Conservation (phyloP, 2,329 filamentous ascomycete genomes). For the Thielaviopsis populi region DNA sequence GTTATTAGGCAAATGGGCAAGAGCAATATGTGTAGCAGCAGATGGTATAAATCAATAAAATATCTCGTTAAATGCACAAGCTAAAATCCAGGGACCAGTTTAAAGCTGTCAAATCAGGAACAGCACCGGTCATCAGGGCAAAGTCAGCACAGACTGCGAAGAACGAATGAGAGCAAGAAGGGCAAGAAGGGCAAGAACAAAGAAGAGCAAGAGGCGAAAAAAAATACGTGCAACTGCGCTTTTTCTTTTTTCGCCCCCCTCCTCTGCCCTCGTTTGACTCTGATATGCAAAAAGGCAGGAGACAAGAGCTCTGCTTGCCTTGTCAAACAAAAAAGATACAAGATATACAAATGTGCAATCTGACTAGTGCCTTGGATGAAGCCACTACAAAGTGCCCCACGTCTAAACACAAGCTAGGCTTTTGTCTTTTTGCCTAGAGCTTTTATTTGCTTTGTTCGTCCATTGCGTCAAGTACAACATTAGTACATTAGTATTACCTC, state of each 20-base stretch:
- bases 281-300: not conserved
- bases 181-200: not conserved
- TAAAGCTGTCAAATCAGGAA: conserved; percentile 5
- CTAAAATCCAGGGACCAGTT: conserved; percentile 1
- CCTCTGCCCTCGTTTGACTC: not conserved
- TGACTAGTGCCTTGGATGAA: not conserved
- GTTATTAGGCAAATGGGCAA: not conserved
- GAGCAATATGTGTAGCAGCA: not conserved
- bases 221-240: not conserved
- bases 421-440: not conserved
- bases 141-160: not conserved
- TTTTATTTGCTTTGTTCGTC: conserved; percentile 3
- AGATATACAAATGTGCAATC: not conserved
- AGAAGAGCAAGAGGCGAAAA: not conserved
- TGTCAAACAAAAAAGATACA: not conserved
- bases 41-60: not conserved
- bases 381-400: not conserved
- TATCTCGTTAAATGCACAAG: not conserved
- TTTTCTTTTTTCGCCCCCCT: not conserved
- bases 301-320: not conserved
- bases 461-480: not conserved
- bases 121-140: not conserved
- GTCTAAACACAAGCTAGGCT: not conserved
- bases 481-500: not conserved
- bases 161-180: not conserved